A percentile compares a stretch with the other conserved stretches of the same genome.
Evolutionary conservation across 2,329 filamentous ascomycete genomes (phyloP).

Genomic region (Aspergillus niger): DNA sequence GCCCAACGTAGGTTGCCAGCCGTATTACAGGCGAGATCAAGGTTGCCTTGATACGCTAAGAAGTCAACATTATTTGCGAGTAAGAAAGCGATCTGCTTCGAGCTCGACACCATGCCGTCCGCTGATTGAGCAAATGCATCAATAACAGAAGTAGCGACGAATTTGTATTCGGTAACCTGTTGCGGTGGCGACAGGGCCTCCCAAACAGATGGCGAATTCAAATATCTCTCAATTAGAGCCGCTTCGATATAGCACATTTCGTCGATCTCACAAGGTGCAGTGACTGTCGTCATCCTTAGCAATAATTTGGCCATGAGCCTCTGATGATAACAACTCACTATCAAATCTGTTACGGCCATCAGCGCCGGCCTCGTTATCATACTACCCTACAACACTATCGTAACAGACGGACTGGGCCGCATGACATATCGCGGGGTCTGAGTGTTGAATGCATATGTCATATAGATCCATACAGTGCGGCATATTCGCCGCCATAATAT

Average conservation of each 20-base stretch:
- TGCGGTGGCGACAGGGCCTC: constrained; percentile 19
- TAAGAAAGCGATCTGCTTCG: not conserved
- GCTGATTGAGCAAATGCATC: constrained; percentile 16
- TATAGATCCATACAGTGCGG: constrained; percentile 49
- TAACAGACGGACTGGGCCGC: constrained; percentile 21
- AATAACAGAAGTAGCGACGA: constrained; percentile 12
- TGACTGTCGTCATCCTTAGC: constrained; percentile 18
- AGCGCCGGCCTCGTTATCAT: constrained; percentile 22
- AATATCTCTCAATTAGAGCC: constrained; percentile 20
- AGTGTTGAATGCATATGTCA: constrained; percentile 33
- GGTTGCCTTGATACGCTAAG: constrained; percentile 28
- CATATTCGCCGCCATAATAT: constrained; percentile 49
- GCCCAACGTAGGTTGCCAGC: constrained; percentile 28
- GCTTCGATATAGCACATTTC: constrained; percentile 25
- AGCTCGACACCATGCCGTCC: constrained; percentile 16
- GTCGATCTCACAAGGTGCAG: constrained; percentile 21
- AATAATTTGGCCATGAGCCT: not conserved
- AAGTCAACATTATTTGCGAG: constrained; percentile 22
- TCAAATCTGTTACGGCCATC: constrained; percentile 29
- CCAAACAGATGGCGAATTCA: constrained; percentile 23
- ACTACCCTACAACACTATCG: constrained; percentile 16
- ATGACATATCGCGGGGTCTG: constrained; percentile 23
- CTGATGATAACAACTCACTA: constrained; percentile 20
- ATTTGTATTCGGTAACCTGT: constrained; percentile 15
- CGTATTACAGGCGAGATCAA: constrained; percentile 31